A percentile compares a stretch with the other conserved stretches of the same genome.
Conservation (phyloP, 225 moss, liverwort and hornwort species). For the Climacium dendroides region DNA sequence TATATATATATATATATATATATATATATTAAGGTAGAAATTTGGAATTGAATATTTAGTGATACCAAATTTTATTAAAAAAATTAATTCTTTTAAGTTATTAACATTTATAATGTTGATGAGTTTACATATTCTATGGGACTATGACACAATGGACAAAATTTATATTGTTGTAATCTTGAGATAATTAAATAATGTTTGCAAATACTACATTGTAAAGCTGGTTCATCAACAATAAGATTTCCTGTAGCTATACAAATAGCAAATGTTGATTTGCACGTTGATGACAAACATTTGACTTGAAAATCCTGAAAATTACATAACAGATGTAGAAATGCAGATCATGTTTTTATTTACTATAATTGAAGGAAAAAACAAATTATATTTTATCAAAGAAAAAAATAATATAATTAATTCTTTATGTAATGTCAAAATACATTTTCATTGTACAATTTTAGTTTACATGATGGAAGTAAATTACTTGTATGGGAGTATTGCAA, state of each 20-base stretch:
- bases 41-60: neutral
- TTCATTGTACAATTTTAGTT: neutral
- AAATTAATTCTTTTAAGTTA: neutral
- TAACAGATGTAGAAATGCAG: neutral
- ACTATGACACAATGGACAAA: constrained; percentile 71
- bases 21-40: too few species aligned
- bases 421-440: neutral
- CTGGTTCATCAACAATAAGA: constrained; percentile 40
- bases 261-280: constrained; percentile 36
- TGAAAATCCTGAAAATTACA: constrained; percentile 30
- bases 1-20: too few species aligned
- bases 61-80: neutral
- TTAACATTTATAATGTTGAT: neutral
- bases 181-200: constrained; percentile 53
- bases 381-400: neutral
- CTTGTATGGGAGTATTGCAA: constrained; percentile 44
- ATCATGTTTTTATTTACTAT: neutral
- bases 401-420: neutral
- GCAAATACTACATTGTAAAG: constrained; percentile 46
- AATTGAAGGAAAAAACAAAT: too few species aligned
- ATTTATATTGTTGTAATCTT: constrained; percentile 12
- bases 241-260: constrained; percentile 67
- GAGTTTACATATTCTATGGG: neutral
- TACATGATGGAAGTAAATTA: neutral
- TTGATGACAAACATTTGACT: constrained; percentile 34